Conservation (phyloP, 2,329 filamentous ascomycete species). For the Verticillium nonalfalfae region DNA sequence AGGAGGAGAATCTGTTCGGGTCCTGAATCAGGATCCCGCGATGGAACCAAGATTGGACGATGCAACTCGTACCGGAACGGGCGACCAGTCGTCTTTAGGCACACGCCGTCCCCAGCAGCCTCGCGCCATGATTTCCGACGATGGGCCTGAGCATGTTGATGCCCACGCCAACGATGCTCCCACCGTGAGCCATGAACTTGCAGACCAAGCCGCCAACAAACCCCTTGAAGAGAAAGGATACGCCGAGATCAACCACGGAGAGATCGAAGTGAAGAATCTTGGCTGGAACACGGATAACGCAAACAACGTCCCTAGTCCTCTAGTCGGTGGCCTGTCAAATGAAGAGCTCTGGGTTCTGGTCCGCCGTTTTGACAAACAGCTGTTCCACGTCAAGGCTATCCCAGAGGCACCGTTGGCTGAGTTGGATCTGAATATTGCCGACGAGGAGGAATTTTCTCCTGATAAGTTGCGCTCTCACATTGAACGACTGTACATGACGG, state of each 20-base stretch:
- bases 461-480: constrained; percentile 75
- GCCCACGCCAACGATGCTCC: constrained; percentile 19
- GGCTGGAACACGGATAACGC: constrained; percentile 60
- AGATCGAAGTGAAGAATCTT: constrained; percentile 54
- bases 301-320: constrained; percentile 47
- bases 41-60: background rate
- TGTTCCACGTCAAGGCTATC: constrained; percentile 63
- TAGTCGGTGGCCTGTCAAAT: constrained; percentile 64
- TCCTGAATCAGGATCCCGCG: background rate
- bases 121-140: background rate
- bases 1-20: background rate
- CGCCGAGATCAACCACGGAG: constrained; percentile 40
- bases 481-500: constrained; percentile 76
- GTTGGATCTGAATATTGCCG: constrained; percentile 73
- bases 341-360: constrained; percentile 69
- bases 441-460: constrained; percentile 78
- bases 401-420: constrained; percentile 46
- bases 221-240: constrained; percentile 33
- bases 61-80: background rate
- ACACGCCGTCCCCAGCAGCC: background rate
- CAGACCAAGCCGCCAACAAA: constrained; percentile 19
- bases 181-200: constrained; percentile 28
- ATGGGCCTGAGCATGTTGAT: constrained; percentile 22
- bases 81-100: background rate
- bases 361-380: constrained; percentile 67